Percentiles rank a stretch among this genome's conserved stretches.
Conservation (phyloP, 768 basidiomycete species). For the Punctularia strigosozonata region DNA sequence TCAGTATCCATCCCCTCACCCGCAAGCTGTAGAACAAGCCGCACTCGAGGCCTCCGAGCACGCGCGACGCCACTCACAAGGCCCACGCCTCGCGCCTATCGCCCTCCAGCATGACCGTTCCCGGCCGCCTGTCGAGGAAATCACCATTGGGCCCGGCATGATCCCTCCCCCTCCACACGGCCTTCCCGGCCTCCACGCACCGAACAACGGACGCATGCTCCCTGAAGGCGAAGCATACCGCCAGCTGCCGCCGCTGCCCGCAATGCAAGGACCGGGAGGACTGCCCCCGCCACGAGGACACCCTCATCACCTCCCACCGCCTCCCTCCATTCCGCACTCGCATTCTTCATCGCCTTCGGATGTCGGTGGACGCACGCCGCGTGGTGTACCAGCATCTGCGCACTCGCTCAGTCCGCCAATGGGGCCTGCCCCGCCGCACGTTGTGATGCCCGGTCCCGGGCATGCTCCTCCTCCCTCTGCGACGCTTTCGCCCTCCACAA, state of each 20-base stretch:
- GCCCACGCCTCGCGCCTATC: neutral
- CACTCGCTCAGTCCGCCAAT: slow-evolving; percentile 7
- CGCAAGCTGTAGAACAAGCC: neutral
- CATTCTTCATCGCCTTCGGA: slow-evolving; percentile 24
- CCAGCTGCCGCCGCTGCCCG: slow-evolving; percentile 14
- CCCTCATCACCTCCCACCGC: slow-evolving; percentile 26
- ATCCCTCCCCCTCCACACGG: neutral
- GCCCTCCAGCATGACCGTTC: neutral
- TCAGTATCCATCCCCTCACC: slow-evolving; percentile 11
- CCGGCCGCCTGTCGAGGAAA: neutral
- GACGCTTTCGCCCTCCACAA: slow-evolving; percentile 21
- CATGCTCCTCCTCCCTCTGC: slow-evolving; percentile 8
- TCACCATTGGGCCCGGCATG: neutral
- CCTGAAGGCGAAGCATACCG: slow-evolving; percentile 14
- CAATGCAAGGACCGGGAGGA: slow-evolving; percentile 9
- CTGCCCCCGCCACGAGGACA: slow-evolving; percentile 22
- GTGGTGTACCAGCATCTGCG: slow-evolving; percentile 13
- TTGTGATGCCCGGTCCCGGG: neutral
- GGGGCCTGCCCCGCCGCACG: neutral
- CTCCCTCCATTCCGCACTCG: slow-evolving; percentile 35
- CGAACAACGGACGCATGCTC: slow-evolving; percentile 16
- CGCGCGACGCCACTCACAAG: neutral
- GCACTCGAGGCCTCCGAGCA: neutral
- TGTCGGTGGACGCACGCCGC: slow-evolving; percentile 18
- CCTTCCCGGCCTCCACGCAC: slow-evolving; percentile 1